phyloP scores from a whole-genome alignment of 2,329 filamentous ascomycete species.

The Harringtonia aguacate region DNA sequence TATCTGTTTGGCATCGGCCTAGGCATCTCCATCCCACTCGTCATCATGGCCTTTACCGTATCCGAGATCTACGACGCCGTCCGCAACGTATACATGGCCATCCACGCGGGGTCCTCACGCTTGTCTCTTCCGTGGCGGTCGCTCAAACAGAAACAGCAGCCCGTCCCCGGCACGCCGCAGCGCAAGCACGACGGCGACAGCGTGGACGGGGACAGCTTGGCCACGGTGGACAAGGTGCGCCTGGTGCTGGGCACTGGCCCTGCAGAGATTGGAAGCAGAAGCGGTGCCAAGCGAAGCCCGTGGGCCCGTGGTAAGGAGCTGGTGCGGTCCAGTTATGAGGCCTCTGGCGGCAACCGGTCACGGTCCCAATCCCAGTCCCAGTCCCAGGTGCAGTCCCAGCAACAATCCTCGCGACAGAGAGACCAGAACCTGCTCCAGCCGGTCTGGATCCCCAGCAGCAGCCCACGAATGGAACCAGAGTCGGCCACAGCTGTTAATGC shows the following conservation, averaged over 20 bases:
- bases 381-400: not conserved
- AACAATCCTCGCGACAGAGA: no score
- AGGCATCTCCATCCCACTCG: constrained; percentile 25
- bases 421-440: not conserved
- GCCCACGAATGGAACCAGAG: not conserved
- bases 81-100: constrained; percentile 1
- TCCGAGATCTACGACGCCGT: constrained; percentile 19
- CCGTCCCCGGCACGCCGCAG: not conserved
- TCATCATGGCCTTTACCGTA: constrained; percentile 26
- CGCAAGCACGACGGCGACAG: no score
- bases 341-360: no score
- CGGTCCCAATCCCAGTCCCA: not conserved
- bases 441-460: not conserved
- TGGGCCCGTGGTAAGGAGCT: not conserved
- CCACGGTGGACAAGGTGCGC: not conserved
- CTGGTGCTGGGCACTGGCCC: not conserved
- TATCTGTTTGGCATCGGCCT: constrained; percentile 27
- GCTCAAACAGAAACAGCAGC: not conserved
- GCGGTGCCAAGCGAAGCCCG: not conserved
- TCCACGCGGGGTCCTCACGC: not conserved
- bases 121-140: not conserved
- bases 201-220: not conserved
- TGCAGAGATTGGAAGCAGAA: not conserved
- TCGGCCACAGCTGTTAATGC: no score
- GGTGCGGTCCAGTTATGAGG: no score